Evolutionary conservation across 306 rosid species (phyloP), one percentile per base, ranked within the genome.

Genomic region (Ormosia emarginata): DNA sequence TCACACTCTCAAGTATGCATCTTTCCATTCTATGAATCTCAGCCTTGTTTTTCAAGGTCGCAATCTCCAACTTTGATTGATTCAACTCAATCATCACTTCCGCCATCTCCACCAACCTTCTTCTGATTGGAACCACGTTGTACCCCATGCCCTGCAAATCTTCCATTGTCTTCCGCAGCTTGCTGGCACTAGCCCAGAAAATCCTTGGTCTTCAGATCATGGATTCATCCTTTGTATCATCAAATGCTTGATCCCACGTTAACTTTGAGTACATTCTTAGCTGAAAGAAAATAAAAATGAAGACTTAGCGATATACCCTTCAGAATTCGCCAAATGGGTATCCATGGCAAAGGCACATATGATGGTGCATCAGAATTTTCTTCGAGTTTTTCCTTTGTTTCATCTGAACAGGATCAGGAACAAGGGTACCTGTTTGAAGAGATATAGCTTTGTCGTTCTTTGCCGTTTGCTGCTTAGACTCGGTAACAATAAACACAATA

Each of bases 71-170:
- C 37, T 77, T 44, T 0, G 10, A 40, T 37, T 32, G 11, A 36
- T 50, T 32, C 18, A 49, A 73, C 52, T 18, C 52, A 74, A 3
- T 5, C 69, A 63, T 63, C 63, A 62, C 63, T 36, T 78, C 70
- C 6, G 33, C 18, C 39, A 62, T 49, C 43, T 52, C 86, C 69
- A 78, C 67, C 72, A 78, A 52, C 29, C 83, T 71, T 30, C 53
- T 74, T 33, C 86, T 71, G 4, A 71, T 65, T 37, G 39, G 74
- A 78, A 78, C 0, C 67, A 83, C 86, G 15, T 68, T 83, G 43
- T 70, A 83, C n/a, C 79, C 86, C 36, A 83, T 63, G 8, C 69
- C 41, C 11, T 83, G 83, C 71, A 83, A 73, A 1, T 78, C 86
- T 74, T 32, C 83, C 79, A 43, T 40, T 17, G 70, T 58, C 83